phyloP scores from a whole-genome alignment of 805 yeast genomes.

The Pichia cabralensis region DNA sequence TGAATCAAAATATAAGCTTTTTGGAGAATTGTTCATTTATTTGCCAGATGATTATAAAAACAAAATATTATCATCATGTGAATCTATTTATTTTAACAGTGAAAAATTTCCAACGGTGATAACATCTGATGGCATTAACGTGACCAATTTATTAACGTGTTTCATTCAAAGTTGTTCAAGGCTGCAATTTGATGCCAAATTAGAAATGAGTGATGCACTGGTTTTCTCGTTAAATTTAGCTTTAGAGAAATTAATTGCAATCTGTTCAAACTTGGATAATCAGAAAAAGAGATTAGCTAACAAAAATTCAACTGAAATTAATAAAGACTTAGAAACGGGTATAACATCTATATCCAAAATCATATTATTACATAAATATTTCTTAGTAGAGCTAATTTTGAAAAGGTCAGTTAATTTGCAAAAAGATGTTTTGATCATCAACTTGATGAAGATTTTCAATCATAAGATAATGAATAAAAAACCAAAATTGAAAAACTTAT shows the following conservation, averaged over 20 bases:
- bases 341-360: slow-evolving; percentile 44
- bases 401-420: slow-evolving; percentile 31
- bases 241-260: slow-evolving; percentile 29
- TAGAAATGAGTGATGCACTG: slow-evolving; percentile 27
- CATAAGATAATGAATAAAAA: slow-evolving; percentile 33
- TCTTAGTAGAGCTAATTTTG: slow-evolving; percentile 36
- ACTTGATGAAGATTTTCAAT: slow-evolving; percentile 36
- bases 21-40: slow-evolving; percentile 32
- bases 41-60: slow-evolving; percentile 25
- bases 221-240: slow-evolving; percentile 32
- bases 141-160: slow-evolving; percentile 32
- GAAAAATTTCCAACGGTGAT: slow-evolving; percentile 28
- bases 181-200: no score
- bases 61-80: slow-evolving; percentile 28
- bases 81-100: slow-evolving; percentile 32
- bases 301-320: slow-evolving; percentile 2
- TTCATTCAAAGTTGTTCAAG: slow-evolving; percentile 37
- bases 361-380: slow-evolving; percentile 45
- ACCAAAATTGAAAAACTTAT: slow-evolving; percentile 42
- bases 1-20: slow-evolving; percentile 10
- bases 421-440: slow-evolving; percentile 37
- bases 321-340: slow-evolving; percentile 20
- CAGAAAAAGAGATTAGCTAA: slow-evolving; percentile 10
- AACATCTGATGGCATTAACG: slow-evolving; percentile 17
- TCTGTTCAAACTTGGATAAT: slow-evolving; percentile 20